Evolutionary conservation across 352 stramenopile species (phyloP), one percentile per base, ranked within the genome.

Genomic region (Globisporangium megalacanthum): DNA sequence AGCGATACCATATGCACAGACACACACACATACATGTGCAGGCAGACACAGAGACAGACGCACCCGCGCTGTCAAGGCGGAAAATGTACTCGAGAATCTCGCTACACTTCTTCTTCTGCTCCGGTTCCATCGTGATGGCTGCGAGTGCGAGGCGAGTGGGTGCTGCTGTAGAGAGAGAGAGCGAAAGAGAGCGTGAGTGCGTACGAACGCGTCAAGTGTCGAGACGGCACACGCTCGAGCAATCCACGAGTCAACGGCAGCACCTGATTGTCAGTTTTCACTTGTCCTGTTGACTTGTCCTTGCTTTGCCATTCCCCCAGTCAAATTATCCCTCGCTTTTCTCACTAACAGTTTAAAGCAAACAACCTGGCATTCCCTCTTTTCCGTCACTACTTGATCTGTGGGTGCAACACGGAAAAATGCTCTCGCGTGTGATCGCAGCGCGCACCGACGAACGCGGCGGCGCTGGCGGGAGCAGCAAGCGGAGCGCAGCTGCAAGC

Each of bases 51-150:
- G 46, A 15, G 46, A 13, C 29, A 22, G 7, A 46, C 54, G 54
- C 54, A 92, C 81, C 81, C 42, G 79, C 86, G 55, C 65, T 78
- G 47, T 94, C 84, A 48, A 92, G 73, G 50, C 89, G 87, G 51
- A 92, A 73, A 56, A 94, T 92, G 54, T 88, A 70, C 59, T 94
- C 84, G 33, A 92, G 70, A 51, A 92, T 59, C 42, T 94, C 84
- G 33, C 53, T 69, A 71, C 84, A 94, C 55, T 92, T 90, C 64
- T 87, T 88, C 72, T 82, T 88, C 60, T 75, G 80, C 37, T 92
- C 84, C 6, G 79, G 54, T 47, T 94, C 83, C 84, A 94, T 92
- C 0, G 25, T 44, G 9, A 8, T 25, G 42, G 17, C 14, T 7
- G 15, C 3, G n/a, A 9, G 42, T 29, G 42, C 0, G 42, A 7